Conservation (phyloP, 495 filamentous ascomycete species). For the Melanomma pulvis-pyrius region DNA sequence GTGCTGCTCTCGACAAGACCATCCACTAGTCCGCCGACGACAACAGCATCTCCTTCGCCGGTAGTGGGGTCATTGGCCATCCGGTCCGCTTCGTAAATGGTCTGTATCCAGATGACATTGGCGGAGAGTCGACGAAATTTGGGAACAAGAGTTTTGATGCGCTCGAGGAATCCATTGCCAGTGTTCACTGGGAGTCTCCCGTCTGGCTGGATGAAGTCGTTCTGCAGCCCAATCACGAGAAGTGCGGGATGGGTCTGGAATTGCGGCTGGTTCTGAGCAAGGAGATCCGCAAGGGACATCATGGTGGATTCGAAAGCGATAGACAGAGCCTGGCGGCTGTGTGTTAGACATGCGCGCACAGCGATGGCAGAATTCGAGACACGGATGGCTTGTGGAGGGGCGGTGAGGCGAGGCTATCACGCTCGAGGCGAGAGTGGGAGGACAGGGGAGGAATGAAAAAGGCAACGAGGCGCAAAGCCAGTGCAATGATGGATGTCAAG, state of each 20-base stretch:
- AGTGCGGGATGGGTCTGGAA: slow-evolving; percentile 80
- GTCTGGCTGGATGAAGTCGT: slow-evolving; percentile 77
- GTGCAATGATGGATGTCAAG: slow-evolving; percentile 1
- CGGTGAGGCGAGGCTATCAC: background rate
- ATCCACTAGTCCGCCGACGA: slow-evolving; percentile 42
- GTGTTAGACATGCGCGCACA: slow-evolving; percentile 29
- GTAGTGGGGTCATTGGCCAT: slow-evolving; percentile 52
- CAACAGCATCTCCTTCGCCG: slow-evolving; percentile 49
- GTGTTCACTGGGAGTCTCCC: slow-evolving; percentile 69
- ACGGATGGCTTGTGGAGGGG: background rate
- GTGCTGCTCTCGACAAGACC: slow-evolving; percentile 28
- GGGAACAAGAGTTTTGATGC: slow-evolving; percentile 65
- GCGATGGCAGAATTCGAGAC: slow-evolving; percentile 5
- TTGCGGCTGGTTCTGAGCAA: slow-evolving; percentile 49
- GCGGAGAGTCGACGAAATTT: slow-evolving; percentile 71
- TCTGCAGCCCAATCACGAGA: slow-evolving; percentile 84
- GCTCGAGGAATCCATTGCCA: slow-evolving; percentile 67
- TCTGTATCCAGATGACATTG: slow-evolving; percentile 87
- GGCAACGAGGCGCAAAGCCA: slow-evolving; percentile 19
- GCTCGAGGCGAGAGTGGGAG: slow-evolving; percentile 4
- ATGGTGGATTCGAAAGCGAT: slow-evolving; percentile 24
- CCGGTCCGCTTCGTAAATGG: slow-evolving; percentile 68
- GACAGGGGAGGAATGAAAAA: background rate
- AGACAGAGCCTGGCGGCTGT: background rate
- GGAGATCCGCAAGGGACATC: slow-evolving; percentile 43